Percentiles rank a stretch among this genome's conserved stretches.
Conservation (phyloP, 2,329 filamentous ascomycete species). For the Colletotrichum spinosum region DNA sequence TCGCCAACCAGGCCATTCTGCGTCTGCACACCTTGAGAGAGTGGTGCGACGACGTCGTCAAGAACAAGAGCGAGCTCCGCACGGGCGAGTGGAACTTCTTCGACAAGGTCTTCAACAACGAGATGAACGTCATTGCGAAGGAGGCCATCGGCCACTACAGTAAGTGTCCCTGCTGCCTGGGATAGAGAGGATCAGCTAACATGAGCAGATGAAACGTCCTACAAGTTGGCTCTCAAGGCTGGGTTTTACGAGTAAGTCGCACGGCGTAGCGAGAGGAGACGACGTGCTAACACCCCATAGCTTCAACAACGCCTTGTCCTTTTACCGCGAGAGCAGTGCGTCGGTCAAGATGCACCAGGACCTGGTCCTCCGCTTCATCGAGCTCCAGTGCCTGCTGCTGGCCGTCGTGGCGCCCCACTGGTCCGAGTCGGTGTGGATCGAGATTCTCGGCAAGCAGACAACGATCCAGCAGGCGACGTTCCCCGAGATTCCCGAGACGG, state of each 20-base stretch:
- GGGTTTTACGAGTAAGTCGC: slow-evolving; percentile 78
- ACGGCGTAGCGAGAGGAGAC: not conserved
- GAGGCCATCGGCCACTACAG: slow-evolving; percentile 82
- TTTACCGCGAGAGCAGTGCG: slow-evolving; percentile 86
- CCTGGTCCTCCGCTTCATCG: slow-evolving; percentile 82
- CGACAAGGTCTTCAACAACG: slow-evolving; percentile 92
- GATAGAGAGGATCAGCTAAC: not conserved
- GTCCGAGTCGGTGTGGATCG: slow-evolving; percentile 93
- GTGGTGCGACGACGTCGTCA: slow-evolving; percentile 89
- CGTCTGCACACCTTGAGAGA: slow-evolving; percentile 77
- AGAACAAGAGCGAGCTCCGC: slow-evolving; percentile 78
- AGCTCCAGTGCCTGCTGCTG: slow-evolving; percentile 86
- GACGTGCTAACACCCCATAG: slow-evolving; percentile 22
- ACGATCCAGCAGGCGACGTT: slow-evolving; percentile 85
- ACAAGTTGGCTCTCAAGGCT: slow-evolving; percentile 84
- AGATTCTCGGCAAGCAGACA: slow-evolving; percentile 81
- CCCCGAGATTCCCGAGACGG: slow-evolving; percentile 75
- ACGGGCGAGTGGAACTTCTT: slow-evolving; percentile 84
- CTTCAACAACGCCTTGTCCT: slow-evolving; percentile 87
- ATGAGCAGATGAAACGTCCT: slow-evolving; percentile 29
- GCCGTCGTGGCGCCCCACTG: slow-evolving; percentile 92
- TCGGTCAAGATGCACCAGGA: slow-evolving; percentile 90
- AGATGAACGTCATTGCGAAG: slow-evolving; percentile 85
- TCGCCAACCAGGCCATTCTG: slow-evolving; percentile 91
- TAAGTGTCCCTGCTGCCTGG: not conserved